Evolutionary conservation across 2,329 filamentous ascomycete genomes (phyloP), one percentile per base, ranked within the genome.

Genomic region (Monosporascus sp.): DNA sequence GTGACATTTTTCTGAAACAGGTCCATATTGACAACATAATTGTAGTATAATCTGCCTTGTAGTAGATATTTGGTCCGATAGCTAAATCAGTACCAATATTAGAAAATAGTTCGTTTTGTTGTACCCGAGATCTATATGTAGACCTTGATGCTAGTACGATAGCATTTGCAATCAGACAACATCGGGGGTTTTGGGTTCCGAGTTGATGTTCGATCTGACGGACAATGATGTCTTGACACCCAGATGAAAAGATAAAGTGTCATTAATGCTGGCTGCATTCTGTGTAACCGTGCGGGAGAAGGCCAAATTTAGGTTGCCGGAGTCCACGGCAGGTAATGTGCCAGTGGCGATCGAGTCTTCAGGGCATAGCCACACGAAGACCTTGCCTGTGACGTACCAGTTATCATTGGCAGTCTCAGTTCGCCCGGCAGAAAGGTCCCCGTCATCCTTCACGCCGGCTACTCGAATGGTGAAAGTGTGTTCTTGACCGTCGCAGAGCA

Each of bases 351-450:
- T 66, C 27, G 72, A 75, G 14, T 75, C 73, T 4, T 70, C 58
- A 6, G 64, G 58, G 51, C 81, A 79, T 2, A 80, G 70, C 76
- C 83, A 87, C 8, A 86, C 48, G 59, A 87, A 87, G 2, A 87
- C 72, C 60, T 85, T 87, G 5, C 82, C 84, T 0, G 80, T 82
- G 15, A 87, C 77, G n/a, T 82, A 72, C 84, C 84, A 88, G 57
- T 81, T 81, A 50, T 73, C 76, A 18, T 75, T 78, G 9, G 85
- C 78, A 0, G 70, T 72, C 15, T 77, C 67, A 0, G 75, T 76
- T 11, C 84, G 64, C 1, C 62, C 67, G 2, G 74, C 76, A 20
- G 64, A 67, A n/a, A 72, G 74, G 22, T 71, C 66, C 5, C 72
- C 73, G 50, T 75, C 60, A 58, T 88, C 80, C 50, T 78, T 65